Conservation (phyloP, 768 basidiomycete species). For the Postia placenta region DNA sequence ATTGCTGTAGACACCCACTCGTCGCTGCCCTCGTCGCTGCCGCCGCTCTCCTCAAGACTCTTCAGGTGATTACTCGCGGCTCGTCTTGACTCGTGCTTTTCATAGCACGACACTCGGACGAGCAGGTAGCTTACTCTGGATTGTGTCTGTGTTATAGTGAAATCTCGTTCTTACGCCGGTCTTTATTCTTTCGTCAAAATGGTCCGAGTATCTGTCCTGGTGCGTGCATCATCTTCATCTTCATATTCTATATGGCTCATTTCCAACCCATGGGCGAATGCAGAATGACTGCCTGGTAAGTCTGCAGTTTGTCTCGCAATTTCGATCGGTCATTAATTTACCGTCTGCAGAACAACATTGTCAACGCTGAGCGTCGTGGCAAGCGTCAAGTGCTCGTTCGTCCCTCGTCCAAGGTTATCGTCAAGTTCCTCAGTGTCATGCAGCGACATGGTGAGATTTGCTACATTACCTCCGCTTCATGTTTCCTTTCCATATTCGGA, state of each 20-base stretch:
- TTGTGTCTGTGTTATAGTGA: slow-evolving; percentile 9
- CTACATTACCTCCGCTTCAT: slow-evolving; percentile 6
- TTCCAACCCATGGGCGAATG: slow-evolving; percentile 6
- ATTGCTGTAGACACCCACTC: neutral
- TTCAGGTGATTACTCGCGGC: slow-evolving; percentile 11
- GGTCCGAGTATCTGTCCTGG: slow-evolving; percentile 85
- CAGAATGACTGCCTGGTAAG: slow-evolving; percentile 58
- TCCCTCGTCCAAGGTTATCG: slow-evolving; percentile 95
- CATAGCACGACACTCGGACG: slow-evolving; percentile 82
- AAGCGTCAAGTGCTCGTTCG: slow-evolving; percentile 99
- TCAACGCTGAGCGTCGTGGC: slow-evolving; percentile 99
- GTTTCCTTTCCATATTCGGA: slow-evolving; percentile 38
- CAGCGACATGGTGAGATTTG: slow-evolving; percentile 89
- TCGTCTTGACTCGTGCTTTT: slow-evolving; percentile 76
- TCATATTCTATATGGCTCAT: neutral
- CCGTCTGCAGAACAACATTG: slow-evolving; percentile 79
- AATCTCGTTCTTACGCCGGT: slow-evolving; percentile 23
- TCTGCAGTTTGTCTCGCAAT: neutral
- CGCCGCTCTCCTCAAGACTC: neutral
- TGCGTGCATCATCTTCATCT: slow-evolving; percentile 24
- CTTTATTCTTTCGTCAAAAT: slow-evolving; percentile 41
- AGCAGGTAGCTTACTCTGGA: slow-evolving; percentile 34
- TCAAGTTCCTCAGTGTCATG: slow-evolving; percentile 98
- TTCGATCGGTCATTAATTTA: slow-evolving; percentile 4
- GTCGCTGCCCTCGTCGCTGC: neutral